These are phyloP conservation scores for Nakazawaea peltata DNA, from an alignment of 805 yeast species.

Conservation along the genomic window DNA sequence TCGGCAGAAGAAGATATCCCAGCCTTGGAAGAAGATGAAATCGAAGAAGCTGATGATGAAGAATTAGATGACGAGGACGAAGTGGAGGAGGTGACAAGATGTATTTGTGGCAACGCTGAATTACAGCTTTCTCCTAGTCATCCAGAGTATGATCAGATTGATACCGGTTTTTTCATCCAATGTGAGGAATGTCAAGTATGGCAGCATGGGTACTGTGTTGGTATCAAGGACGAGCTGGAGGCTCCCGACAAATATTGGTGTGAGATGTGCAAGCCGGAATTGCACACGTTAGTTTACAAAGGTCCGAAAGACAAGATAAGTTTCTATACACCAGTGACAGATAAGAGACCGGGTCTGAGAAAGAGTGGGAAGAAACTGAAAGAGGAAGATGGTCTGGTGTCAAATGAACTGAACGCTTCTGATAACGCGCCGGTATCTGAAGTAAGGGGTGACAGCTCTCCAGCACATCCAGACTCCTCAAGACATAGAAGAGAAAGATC, in stretches of 20 bases:
- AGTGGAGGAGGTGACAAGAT: slow-evolving; percentile 41
- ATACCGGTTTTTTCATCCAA: slow-evolving; percentile 64
- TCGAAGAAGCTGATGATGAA: slow-evolving; percentile 8
- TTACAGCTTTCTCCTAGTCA: slow-evolving; percentile 21
- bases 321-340: slow-evolving; percentile 37
- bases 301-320: slow-evolving; percentile 40
- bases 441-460: slow-evolving; percentile 9
- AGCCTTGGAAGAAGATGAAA: slow-evolving; percentile 1
- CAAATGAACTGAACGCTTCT: slow-evolving; percentile 1
- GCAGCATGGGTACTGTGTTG: slow-evolving; percentile 98
- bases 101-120: slow-evolving; percentile 47
- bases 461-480: no score
- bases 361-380: slow-evolving; percentile 15
- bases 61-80: slow-evolving; percentile 17
- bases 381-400: slow-evolving; percentile 20
- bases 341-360: slow-evolving; percentile 13
- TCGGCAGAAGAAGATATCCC: not conserved
- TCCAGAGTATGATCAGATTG: slow-evolving; percentile 29
- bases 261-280: slow-evolving; percentile 81
- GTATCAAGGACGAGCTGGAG: slow-evolving; percentile 61
- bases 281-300: slow-evolving; percentile 50
- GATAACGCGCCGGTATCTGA: slow-evolving; percentile 11
- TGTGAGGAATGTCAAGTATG: slow-evolving; percentile 91
- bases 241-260: slow-evolving; percentile 96
- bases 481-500: slow-evolving; percentile 17